These are phyloP conservation scores for Corynascus novoguineensis DNA, from an alignment of 495 filamentous ascomycete genomes.

Conservation along the genomic window DNA sequence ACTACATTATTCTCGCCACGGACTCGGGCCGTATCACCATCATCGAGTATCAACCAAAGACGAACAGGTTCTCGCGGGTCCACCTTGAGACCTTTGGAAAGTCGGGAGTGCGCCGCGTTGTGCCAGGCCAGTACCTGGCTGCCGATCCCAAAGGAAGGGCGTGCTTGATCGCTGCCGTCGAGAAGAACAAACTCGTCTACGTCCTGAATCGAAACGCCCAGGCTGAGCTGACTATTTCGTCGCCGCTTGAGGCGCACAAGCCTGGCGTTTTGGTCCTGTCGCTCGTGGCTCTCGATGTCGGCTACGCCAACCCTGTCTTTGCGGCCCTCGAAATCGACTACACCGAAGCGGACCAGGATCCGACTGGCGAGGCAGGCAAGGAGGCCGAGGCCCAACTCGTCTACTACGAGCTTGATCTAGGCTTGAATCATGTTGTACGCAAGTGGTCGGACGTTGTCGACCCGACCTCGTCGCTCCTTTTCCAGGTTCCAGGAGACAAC, in stretches of 20 bases:
- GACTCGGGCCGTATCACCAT: constrained; percentile 94
- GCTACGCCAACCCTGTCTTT: constrained; percentile 95
- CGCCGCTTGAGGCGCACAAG: constrained; percentile 94
- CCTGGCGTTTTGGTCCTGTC: constrained; percentile 89
- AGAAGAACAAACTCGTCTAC: constrained; percentile 99
- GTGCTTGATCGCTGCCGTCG: constrained; percentile 85
- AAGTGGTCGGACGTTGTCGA: constrained; percentile 95
- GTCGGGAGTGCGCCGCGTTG: constrained; percentile 86
- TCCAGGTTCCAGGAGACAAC: constrained; percentile 90
- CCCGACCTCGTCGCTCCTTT: constrained; percentile 80
- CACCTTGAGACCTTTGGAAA: constrained; percentile 98
- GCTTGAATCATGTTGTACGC: constrained; percentile 92
- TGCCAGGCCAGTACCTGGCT: constrained; percentile 92
- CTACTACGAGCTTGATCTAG: constrained; percentile 92
- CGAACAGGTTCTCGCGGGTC: constrained; percentile 82
- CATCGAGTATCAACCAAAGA: constrained; percentile 81
- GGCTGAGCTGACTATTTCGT: constrained; percentile 92
- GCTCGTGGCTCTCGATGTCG: constrained; percentile 80
- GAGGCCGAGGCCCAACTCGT: constrained; percentile 85
- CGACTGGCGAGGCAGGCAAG: constrained; percentile 73
- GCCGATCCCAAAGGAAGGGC: constrained; percentile 93
- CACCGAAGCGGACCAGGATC: constrained; percentile 83
- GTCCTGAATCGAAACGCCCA: constrained; percentile 93
- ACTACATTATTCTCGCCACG: constrained; percentile 92
- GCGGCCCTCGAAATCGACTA: constrained; percentile 93